These are phyloP conservation scores for Aspergillus aculeatus DNA, from an alignment of 2,329 filamentous ascomycete species.

Conservation along the genomic window DNA sequence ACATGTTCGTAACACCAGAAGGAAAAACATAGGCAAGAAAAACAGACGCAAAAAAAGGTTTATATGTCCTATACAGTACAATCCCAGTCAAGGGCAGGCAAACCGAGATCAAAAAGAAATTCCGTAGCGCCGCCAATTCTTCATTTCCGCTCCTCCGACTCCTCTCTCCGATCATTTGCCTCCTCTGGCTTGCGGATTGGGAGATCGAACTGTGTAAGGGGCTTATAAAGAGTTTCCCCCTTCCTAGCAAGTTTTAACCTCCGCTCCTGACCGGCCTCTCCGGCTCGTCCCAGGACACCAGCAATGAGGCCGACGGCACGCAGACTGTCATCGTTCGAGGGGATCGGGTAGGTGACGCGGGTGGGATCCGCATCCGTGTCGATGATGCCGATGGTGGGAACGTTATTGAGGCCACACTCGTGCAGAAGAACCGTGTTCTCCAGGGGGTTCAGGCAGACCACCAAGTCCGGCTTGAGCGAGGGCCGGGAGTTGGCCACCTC, in stretches of 20 bases:
- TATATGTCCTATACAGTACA: conserved; percentile 39
- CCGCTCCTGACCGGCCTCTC: conserved; percentile 69
- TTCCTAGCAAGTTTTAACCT: conserved; percentile 62
- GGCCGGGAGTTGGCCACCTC: conserved; percentile 62
- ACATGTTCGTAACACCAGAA: conserved; percentile 19
- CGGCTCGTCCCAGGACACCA: conserved; percentile 81
- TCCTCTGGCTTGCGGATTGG: neutral
- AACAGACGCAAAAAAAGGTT: conserved; percentile 18
- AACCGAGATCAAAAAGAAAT: conserved; percentile 11
- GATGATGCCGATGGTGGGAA: conserved; percentile 91
- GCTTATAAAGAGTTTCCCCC: neutral
- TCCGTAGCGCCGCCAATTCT: neutral
- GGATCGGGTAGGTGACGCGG: conserved; percentile 94
- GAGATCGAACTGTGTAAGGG: neutral
- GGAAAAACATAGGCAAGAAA: conserved; percentile 1
- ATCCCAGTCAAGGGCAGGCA: conserved; percentile 15
- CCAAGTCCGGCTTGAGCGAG: conserved; percentile 79
- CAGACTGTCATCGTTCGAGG: conserved; percentile 94
- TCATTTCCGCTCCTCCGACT: neutral
- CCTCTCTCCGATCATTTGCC: neutral
- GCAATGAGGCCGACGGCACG: conserved; percentile 78
- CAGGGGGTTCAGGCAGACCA: conserved; percentile 86
- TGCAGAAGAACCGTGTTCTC: conserved; percentile 90
- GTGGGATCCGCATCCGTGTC: conserved; percentile 92
- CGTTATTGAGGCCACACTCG: conserved; percentile 82